These are phyloP conservation scores for Diaporthe caulivora DNA, from an alignment of 2,329 filamentous ascomycete species.

Conservation along the genomic window DNA sequence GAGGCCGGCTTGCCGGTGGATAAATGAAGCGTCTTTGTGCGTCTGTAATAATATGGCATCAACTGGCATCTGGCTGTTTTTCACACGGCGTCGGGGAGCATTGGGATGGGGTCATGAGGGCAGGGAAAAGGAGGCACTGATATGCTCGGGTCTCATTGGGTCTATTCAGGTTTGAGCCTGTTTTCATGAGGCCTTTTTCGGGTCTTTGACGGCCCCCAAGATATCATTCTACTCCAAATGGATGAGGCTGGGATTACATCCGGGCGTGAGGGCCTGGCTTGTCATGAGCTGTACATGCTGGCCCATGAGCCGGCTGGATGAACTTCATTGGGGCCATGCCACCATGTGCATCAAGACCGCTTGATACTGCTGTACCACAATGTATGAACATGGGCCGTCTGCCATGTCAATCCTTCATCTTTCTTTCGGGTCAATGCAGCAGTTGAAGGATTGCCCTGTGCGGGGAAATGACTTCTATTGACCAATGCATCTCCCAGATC, in stretches of 20 bases:
- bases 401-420: background rate
- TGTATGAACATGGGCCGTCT: background rate
- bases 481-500: too few relatives aligned
- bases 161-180: background rate
- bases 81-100: constrained; percentile 38
- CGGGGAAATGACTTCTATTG: too few relatives aligned
- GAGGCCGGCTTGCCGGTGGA: constrained; percentile 59
- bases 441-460: too few relatives aligned
- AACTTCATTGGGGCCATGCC: too few relatives aligned
- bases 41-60: constrained; percentile 20
- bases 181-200: background rate
- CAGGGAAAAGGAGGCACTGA: background rate
- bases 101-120: constrained; percentile 10
- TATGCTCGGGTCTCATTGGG: background rate
- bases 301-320: background rate
- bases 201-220: background rate
- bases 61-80: constrained; percentile 29
- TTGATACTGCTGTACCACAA: too few relatives aligned
- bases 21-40: constrained; percentile 34
- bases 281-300: background rate
- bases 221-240: background rate
- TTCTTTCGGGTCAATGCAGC: too few relatives aligned
- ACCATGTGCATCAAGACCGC: background rate
- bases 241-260: background rate
- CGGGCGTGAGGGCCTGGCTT: background rate